Evolutionary conservation across 208 protist genomes (phyloP).

Genomic region (Leishmania mexicana): DNA sequence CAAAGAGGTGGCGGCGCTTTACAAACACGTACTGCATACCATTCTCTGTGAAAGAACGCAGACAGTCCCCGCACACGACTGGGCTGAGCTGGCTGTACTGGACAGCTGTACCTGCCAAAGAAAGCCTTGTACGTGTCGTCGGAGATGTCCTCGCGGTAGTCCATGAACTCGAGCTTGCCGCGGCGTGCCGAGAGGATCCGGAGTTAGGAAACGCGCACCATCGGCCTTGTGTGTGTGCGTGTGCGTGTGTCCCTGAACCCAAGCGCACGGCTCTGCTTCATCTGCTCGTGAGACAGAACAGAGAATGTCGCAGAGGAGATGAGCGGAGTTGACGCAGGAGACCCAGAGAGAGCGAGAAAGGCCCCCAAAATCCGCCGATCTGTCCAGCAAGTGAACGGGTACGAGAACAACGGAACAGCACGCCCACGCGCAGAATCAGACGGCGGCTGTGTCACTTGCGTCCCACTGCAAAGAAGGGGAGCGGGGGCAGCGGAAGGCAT

Average conservation of each 20-base stretch:
- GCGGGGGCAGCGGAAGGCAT: neutral
- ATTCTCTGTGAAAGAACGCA: conserved; percentile 69
- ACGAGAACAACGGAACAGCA: neutral
- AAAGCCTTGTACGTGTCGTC: conserved; percentile 74
- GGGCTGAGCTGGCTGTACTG: conserved; percentile 44
- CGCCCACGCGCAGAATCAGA: neutral
- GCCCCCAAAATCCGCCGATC: neutral
- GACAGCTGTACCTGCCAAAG: conserved; percentile 81
- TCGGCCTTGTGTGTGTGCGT: neutral
- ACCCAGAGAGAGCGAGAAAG: conserved; percentile 12
- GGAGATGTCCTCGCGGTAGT: conserved; percentile 81
- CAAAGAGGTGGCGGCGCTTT: conserved; percentile 66
- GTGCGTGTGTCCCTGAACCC: neutral
- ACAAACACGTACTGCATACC: conserved; percentile 86
- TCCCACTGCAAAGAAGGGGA: neutral
- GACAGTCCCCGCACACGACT: conserved; percentile 59
- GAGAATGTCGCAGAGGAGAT: neutral
- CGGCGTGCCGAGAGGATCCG: conserved; percentile 86
- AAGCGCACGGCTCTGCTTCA: neutral
- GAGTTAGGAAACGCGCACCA: conserved; percentile 69
- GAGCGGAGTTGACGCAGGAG: neutral
- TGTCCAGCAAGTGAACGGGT: neutral
- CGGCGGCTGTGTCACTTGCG: neutral
- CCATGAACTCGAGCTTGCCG: conserved; percentile 83
- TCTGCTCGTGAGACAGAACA: neutral